A percentile compares a stretch with the other conserved stretches of the same genome.
phyloP scores from a whole-genome alignment of 441 rosid genomes.

The Macaranga tanarius region DNA sequence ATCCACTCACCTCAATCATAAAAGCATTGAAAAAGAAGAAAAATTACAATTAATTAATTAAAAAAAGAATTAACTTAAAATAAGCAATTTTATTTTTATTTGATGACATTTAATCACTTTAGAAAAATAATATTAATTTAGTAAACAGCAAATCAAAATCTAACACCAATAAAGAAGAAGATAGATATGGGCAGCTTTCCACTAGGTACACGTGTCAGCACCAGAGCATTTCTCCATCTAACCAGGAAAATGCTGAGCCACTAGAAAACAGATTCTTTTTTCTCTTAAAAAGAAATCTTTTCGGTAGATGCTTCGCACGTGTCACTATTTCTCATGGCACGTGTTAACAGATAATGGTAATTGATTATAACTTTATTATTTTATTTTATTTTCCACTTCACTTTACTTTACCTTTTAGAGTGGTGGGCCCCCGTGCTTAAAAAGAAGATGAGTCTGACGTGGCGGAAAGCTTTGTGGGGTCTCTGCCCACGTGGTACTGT shows the following conservation, averaged over 20 bases:
- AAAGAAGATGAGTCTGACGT: slow-evolving; percentile 6
- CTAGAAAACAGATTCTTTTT: slow-evolving; percentile 32
- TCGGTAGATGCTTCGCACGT: slow-evolving; percentile 21
- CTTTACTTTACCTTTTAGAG: slow-evolving; percentile 2
- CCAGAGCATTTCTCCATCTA: not conserved
- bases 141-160: not conserved
- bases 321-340: not conserved
- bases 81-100: too few relatives aligned
- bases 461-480: slow-evolving; percentile 14
- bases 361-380: too few relatives aligned
- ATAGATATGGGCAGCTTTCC: slow-evolving; percentile 3
- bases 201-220: slow-evolving; percentile 28
- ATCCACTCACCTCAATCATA: too few relatives aligned
- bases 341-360: not conserved
- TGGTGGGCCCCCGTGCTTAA: slow-evolving; percentile 20
- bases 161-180: slow-evolving; percentile 7
- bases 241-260: slow-evolving; percentile 35
- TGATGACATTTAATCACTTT: slow-evolving; percentile 9
- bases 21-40: too few relatives aligned
- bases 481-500: slow-evolving; percentile 10
- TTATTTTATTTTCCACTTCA: slow-evolving; percentile 16
- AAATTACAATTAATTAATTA: too few relatives aligned
- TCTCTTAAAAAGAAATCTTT: not conserved
- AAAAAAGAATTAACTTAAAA: too few relatives aligned
- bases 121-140: not conserved